Evolutionary conservation across 305 asterid species (phyloP), one percentile per base, ranked within the genome.

Genomic region (Fraxinus sp.): DNA sequence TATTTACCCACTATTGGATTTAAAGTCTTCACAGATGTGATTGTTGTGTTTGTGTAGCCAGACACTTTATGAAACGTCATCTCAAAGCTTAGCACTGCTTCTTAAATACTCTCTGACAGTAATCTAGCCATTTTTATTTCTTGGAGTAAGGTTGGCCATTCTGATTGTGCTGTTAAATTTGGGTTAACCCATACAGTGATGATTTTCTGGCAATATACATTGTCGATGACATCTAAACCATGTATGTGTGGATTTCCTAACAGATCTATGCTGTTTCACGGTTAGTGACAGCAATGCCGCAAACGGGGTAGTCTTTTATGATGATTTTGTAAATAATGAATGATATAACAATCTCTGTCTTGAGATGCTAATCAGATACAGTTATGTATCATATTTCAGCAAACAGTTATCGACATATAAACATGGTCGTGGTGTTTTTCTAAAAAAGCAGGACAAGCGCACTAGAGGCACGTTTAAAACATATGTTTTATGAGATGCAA

Each of bases 1-100:
- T 74, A 72, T 84, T 74, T 81, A 78, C 73, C 84, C 35, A 36
- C 36, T 13, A 32, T 57, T 36, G 30, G 72, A 66, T 24, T 26
- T 22, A 4, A 24, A 66, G 0, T 24, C n/a, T 57, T 57, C 7
- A 5, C 4, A 5, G 13, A n/a, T 20, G 22, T 49, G 62, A 44
- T 44, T 18, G 71, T 18, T 7, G 11, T 62, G 71, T 28, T 22
- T 62, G 13, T 62, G 14, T 62, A 2, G 71, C 71, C 71, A 18
- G 46, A 39, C 46, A 8, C 30, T 62, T 20, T 24, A 22, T 62
- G 30, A 10, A 7, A 62, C 13, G 32, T 62, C 22, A 62, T 62
- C 71, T 66, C 74, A 66, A 66, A 66, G 9, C 13, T 24, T 66
- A 24, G n/a, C 18, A 66, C 11, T 66, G 36, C 74, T 24, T 66